Base-by-base conservation (phyloP, 2,329 filamentous ascomycete genomes). In the Cordyceps cateniannulata region DNA sequence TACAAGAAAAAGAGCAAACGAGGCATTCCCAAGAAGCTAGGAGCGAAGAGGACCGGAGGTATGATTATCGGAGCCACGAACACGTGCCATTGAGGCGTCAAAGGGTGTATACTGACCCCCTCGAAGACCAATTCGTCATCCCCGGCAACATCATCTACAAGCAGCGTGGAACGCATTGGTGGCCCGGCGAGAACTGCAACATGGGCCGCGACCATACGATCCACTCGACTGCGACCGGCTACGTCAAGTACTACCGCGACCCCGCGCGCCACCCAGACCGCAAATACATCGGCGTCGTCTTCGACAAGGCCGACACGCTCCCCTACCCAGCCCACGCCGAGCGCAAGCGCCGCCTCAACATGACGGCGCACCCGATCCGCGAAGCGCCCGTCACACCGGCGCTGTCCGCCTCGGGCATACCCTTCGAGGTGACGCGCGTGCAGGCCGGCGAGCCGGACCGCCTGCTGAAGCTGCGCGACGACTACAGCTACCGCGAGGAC, bases 81-180 rank as follows among this genome's bases (percentile, higher is more conserved):
- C 5, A 0, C 8, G 40, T 18, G 44, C 50, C 9, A 62, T 54
- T 58, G 47, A 44, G 42, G 24, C 54, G 10, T 7, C 3, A 20
- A 4, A 20, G 16, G 18, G 14, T 3, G 29, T 9, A 40, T 8
- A 47, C 49, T 53, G 14, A 59, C 49, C 10, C 14, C 42, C 12
- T n/a, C 32, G 18, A 12, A 62, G 89, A 93, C 72, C 89, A 97
- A 79, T 96, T 88, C 74, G 95, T 99, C 40, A 89, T 96, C 62
- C 89, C 93, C 5, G 95, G 95, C 59, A 98, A 96, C 79, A 99
- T 99, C 76, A 90, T 99, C 77, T 99, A 95, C 84, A 92, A 91
- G 73, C 95, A 99, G 76, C 88, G 93, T 69, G 95, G 95, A 68
- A 96, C 95, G 4, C 85, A 87, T 69, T 99, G 95, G 95, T 93